phyloP scores from a whole-genome alignment of 768 basidiomycete genomes.

The Boletus sp. region DNA sequence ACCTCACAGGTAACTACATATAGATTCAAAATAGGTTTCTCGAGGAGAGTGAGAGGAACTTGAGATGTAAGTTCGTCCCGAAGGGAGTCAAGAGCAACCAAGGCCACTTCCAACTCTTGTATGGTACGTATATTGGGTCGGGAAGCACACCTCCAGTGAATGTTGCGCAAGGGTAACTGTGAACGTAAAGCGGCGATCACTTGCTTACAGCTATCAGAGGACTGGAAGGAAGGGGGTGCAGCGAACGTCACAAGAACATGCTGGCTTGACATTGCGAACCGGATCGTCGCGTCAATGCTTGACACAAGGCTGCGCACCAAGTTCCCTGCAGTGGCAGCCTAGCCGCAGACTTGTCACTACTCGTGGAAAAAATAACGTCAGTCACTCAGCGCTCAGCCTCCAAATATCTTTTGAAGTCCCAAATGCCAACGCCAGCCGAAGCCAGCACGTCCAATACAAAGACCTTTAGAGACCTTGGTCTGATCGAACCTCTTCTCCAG shows the following conservation, averaged over 20 bases:
- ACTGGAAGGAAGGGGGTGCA: slow-evolving; percentile 58
- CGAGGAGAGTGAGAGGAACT: slow-evolving; percentile 73
- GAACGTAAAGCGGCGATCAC: slow-evolving; percentile 61
- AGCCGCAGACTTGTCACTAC: no score
- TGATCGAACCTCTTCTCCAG: slow-evolving; percentile 87
- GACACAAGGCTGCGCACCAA: background rate
- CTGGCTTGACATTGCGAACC: slow-evolving; percentile 39
- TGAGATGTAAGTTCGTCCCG: slow-evolving; percentile 77
- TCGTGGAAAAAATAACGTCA: background rate
- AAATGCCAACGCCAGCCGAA: slow-evolving; percentile 66
- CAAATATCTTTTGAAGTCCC: background rate
- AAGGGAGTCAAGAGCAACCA: slow-evolving; percentile 65
- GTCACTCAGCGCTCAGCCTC: background rate
- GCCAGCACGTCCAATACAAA: slow-evolving; percentile 45
- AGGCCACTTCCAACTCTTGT: slow-evolving; percentile 77
- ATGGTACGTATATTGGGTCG: slow-evolving; percentile 79
- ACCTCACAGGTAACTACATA: slow-evolving; percentile 91
- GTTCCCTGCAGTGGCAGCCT: no score
- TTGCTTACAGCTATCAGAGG: slow-evolving; percentile 74
- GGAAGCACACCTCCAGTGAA: slow-evolving; percentile 87
- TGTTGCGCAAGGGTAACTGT: slow-evolving; percentile 80
- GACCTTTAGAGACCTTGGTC: slow-evolving; percentile 81
- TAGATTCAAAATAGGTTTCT: slow-evolving; percentile 83
- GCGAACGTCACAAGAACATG: slow-evolving; percentile 69
- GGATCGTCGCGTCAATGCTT: background rate